Base-by-base conservation (phyloP, 176 grass and related monocot genomes). In the Olyra latifolia region DNA sequence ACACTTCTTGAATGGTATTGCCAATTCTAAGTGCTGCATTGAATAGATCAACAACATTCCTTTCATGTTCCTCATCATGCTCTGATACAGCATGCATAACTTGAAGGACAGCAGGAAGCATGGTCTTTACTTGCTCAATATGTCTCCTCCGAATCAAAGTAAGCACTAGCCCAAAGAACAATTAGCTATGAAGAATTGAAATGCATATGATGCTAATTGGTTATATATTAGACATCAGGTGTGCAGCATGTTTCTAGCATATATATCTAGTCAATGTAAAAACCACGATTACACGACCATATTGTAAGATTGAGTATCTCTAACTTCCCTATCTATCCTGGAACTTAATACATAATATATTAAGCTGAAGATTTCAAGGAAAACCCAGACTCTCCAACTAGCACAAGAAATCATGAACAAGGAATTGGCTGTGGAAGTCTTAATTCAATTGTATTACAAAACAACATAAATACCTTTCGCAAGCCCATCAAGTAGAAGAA, bases 111-210 rank as follows among this genome's bases (percentile, higher is more conserved):
- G 79, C 65, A 38, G 95, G 95, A 85, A 98, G 68, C 58, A 48
- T 74, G 16, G 84, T 86, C 71, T 93, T 94, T 80, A 93, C 60
- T 91, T 98, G 95, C 80, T 98, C 88, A 27, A 94, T 64, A 87
- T 92, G 88, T 77, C 83, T 84, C 83, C 90, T 94, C 78, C 93
- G 88, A 82, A 94, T 93, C 72, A 72, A 81, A 86, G 40, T 56
- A 68, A 93, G 75, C 40, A 92, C 92, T 98, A 90, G 47, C 68
- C 42, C 62, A 88, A 74, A 43, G 38, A 81, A 62, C 42, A 83
- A 64, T 41, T 86, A 83, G 78, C 73, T 82, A 91, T 69, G 19
- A 40, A 67, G 20, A 81, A 43, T 24, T 50, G 5, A 71, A 49
- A 82, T 39, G 1, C 67, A 74, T 65, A 67, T 25, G 13, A 53